These are phyloP conservation scores for Magnaporthiopsis incrustans DNA, from an alignment of 2,329 filamentous ascomycete species.

Conservation along the genomic window DNA sequence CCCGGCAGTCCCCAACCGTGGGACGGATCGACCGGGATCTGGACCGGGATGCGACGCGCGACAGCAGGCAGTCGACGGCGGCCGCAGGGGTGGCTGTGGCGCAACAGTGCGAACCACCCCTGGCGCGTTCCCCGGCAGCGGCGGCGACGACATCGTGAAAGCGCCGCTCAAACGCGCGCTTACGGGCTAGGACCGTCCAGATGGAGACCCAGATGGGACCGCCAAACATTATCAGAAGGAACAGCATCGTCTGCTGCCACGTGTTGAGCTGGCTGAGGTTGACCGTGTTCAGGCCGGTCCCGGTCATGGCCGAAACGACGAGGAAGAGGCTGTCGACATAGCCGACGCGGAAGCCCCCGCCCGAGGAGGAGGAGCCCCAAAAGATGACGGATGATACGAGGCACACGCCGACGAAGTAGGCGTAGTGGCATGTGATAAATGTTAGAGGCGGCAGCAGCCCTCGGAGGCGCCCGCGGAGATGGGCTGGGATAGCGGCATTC, in stretches of 20 bases:
- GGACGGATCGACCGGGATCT: background rate
- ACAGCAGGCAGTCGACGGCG: background rate
- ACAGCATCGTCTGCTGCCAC: constrained; percentile 58
- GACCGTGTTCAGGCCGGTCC: constrained; percentile 56
- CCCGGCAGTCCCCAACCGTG: too few relatives aligned
- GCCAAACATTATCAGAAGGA: constrained; percentile 54
- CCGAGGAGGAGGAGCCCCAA: constrained; percentile 47
- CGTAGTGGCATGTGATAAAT: constrained; percentile 58
- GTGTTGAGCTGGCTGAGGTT: constrained; percentile 55
- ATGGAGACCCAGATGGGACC: constrained; percentile 57
- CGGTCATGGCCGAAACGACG: constrained; percentile 57
- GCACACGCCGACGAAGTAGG: constrained; percentile 52
- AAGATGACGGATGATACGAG: constrained; percentile 52
- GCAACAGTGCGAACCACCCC: constrained; percentile 7
- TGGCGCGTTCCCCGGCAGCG: constrained; percentile 22
- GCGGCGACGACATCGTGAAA: constrained; percentile 45
- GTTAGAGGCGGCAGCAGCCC: constrained; percentile 36
- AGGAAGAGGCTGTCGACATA: constrained; percentile 60
- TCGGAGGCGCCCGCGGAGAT: constrained; percentile 3
- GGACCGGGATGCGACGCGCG: background rate
- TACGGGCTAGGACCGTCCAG: constrained; percentile 53
- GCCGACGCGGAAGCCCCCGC: constrained; percentile 39
- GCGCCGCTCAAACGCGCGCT: constrained; percentile 52
- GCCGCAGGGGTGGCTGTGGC: background rate
- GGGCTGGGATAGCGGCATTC: background rate